Evolutionary conservation across 1,284 basidiomycete genomes (phyloP), one percentile per base, ranked within the genome.

Genomic region (Rhodotorula sp.): DNA sequence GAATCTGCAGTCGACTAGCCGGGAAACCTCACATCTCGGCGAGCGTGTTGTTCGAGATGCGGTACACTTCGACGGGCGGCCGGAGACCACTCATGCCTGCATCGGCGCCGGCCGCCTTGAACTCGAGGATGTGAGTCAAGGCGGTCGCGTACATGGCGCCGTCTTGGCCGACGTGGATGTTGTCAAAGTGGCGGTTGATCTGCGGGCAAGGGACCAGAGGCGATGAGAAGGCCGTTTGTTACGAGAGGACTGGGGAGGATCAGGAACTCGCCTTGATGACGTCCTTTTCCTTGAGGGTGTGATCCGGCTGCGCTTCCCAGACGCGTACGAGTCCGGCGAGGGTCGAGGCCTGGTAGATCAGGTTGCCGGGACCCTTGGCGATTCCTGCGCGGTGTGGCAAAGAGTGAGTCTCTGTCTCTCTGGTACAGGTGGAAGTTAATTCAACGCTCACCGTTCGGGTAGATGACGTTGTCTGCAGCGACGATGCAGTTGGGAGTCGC

Each of bases 111-210:
- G 65, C 62, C 4, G 56, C 66, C 51, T 62, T 58, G 47, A 72
- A 68, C 7, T 59, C 60, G 31, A 78, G 58, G 20, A 70, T 65
- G 18, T 73, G 69, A 20, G 72, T 65, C 16, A 77, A 57, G 26
- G 71, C 58, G 21, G 73, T 70, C 2, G 62, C 65, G 58, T 64
- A 74, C 62, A 78, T 69, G 5, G 63, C 58, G 34, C 76, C 77
- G 26, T 70, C 64, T 34, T 59, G 58, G 49, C 64, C 62, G 52
- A 75, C 72, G 56, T 75, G 69, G 48, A 78, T 65, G 63, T 78
- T 78, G 67, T 78, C 77, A 39, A 76, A 62, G 15, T 71, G 75
- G 14, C 62, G 54, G 18, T 59, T 51, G 51, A 76, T 64, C 66
- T 68, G 64, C 21, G 43, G 4, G 5, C 34, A 34, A 34, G 34